phyloP scores from a whole-genome alignment of 805 yeast genomes.

The Blastobotrys mokoenaii region DNA sequence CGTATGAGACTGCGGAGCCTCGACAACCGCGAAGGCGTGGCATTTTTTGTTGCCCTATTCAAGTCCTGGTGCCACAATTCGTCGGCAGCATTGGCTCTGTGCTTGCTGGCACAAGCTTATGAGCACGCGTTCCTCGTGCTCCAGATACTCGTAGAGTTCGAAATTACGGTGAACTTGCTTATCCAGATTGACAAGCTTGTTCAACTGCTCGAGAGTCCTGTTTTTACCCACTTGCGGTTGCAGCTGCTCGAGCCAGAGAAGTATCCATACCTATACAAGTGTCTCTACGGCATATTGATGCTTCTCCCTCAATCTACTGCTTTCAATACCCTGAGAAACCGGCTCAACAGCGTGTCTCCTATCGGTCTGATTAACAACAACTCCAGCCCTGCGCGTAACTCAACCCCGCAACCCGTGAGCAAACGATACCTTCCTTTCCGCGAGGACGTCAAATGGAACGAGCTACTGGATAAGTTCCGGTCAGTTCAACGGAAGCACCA shows the following conservation, averaged over 20 bases:
- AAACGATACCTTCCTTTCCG: slow-evolving; percentile 12
- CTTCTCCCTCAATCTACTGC: slow-evolving; percentile 90
- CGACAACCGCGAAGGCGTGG: slow-evolving; percentile 56
- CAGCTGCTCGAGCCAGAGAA: slow-evolving; percentile 84
- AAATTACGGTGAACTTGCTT: slow-evolving; percentile 66
- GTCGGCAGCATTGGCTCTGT: slow-evolving; percentile 77
- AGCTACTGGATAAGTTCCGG: slow-evolving; percentile 41
- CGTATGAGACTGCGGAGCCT: slow-evolving; percentile 58
- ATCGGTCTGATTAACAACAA: slow-evolving; percentile 27
- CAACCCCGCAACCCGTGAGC: slow-evolving; percentile 4
- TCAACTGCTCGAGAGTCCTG: slow-evolving; percentile 86
- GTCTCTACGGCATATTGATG: slow-evolving; percentile 89
- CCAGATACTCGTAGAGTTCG: slow-evolving; percentile 72
- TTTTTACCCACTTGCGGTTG: slow-evolving; percentile 75
- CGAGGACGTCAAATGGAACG: slow-evolving; percentile 32
- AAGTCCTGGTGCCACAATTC: slow-evolving; percentile 89
- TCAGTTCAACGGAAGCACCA: slow-evolving; percentile 33
- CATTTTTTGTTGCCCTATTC: slow-evolving; percentile 66
- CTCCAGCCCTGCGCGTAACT: neutral
- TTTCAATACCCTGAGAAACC: slow-evolving; percentile 67
- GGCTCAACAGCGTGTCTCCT: slow-evolving; percentile 51
- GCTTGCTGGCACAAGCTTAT: slow-evolving; percentile 80
- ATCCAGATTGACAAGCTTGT: slow-evolving; percentile 85
- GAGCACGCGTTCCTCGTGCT: slow-evolving; percentile 80
- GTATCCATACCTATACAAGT: slow-evolving; percentile 73